phyloP scores from a whole-genome alignment of 2,329 filamentous ascomycete species.

The Trichothecium roseum region DNA sequence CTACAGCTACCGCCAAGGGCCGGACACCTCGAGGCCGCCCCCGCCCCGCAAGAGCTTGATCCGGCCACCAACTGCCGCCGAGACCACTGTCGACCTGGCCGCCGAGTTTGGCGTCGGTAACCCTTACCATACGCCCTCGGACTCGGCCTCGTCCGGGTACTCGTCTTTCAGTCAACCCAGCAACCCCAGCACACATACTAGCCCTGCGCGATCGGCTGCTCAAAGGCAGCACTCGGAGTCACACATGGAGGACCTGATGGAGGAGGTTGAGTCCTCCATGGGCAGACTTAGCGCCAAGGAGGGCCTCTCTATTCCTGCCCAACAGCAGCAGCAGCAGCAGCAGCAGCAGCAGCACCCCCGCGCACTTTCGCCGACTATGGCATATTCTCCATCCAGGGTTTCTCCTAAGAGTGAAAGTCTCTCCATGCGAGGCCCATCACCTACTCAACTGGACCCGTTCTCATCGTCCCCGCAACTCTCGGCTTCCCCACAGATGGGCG shows the following conservation, averaged over 20 bases:
- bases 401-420: conserved; percentile 12
- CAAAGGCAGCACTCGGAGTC: conserved; percentile 30
- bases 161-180: conserved; percentile 49
- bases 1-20: conserved; percentile 22
- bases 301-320: no score
- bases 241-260: conserved; percentile 42
- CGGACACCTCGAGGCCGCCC: conserved; percentile 40
- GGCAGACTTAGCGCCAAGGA: conserved; percentile 23
- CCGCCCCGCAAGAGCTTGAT: conserved; percentile 41
- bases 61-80: conserved; percentile 26
- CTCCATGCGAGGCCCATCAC: conserved; percentile 1
- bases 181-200: conserved; percentile 50
- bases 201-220: conserved; percentile 19
- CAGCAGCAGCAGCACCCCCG: no score
- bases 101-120: conserved; percentile 52
- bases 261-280: conserved; percentile 44
- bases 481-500: no score
- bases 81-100: conserved; percentile 41
- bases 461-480: not conserved
- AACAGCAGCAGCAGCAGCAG: no score
- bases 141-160: conserved; percentile 54
- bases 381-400: conserved; percentile 16
- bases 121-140: conserved; percentile 52
- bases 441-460: no score
- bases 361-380: conserved; percentile 12